Evolutionary conservation across 2,329 filamentous ascomycete species (phyloP).

Genomic region (Phialocephala sp.): DNA sequence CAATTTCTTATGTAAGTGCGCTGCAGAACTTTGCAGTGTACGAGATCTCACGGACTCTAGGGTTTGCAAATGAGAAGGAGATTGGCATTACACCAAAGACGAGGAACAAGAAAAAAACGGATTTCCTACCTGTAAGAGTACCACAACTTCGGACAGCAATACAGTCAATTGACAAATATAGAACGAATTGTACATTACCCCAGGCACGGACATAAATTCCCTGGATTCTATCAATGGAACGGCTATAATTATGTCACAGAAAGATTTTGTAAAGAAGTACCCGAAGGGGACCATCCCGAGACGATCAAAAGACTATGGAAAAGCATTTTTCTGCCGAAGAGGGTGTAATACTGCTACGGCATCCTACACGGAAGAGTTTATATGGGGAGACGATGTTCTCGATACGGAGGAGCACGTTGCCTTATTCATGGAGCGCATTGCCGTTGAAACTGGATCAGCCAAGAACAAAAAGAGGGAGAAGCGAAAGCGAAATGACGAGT

Average conservation of each 20-base stretch:
- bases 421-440: constrained; percentile 51
- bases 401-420: constrained; percentile 37
- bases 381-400: constrained; percentile 85
- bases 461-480: constrained; percentile 46
- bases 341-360: constrained; percentile 89
- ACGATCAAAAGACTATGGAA: constrained; percentile 76
- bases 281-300: constrained; percentile 78
- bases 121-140: constrained; percentile 69
- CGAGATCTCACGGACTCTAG: constrained; percentile 18
- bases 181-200: constrained; percentile 92
- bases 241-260: constrained; percentile 77
- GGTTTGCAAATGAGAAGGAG: constrained; percentile 93
- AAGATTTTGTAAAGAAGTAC: constrained; percentile 70
- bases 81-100: constrained; percentile 72
- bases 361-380: constrained; percentile 89
- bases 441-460: constrained; percentile 74
- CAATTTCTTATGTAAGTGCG: constrained; percentile 72
- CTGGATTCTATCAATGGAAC: constrained; percentile 90
- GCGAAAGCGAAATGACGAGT: constrained; percentile 42
- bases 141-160: too few species aligned
- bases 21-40: constrained; percentile 14
- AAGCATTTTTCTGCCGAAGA: constrained; percentile 86
- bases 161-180: constrained; percentile 43
- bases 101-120: constrained; percentile 71
- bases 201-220: constrained; percentile 85